These are phyloP conservation scores for Populus euphratica DNA, from an alignment of 345 rosid genomes.

Conservation along the genomic window DNA sequence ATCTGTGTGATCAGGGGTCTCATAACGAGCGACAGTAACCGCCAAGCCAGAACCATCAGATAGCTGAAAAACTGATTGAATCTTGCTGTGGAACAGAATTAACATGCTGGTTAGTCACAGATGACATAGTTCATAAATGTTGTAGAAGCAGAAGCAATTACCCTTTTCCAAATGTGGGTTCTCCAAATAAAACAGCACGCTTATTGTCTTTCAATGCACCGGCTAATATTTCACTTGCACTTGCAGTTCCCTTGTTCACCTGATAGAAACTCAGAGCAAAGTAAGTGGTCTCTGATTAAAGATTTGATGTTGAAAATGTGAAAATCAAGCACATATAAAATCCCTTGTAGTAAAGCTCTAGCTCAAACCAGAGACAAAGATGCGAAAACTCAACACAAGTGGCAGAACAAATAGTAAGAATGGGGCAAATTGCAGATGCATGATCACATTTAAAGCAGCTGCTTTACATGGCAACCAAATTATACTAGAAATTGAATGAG, in stretches of 20 bases:
- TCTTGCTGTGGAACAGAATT: conserved; percentile 57
- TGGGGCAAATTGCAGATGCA: not conserved
- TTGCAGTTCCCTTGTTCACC: conserved; percentile 98
- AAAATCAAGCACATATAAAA: not conserved
- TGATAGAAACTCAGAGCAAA: conserved; percentile 24
- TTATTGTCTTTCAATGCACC: conserved; percentile 94
- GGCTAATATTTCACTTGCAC: conserved; percentile 95
- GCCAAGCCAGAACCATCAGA: conserved; percentile 96
- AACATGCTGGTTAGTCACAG: conserved; percentile 8
- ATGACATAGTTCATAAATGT: not conserved
- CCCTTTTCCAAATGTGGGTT: conserved; percentile 97
- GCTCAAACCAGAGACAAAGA: not conserved
- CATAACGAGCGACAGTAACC: conserved; percentile 88
- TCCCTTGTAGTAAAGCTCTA: not conserved
- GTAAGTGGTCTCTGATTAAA: not conserved
- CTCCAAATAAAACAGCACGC: conserved; percentile 80
- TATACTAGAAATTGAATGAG: not conserved
- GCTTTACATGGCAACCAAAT: too few relatives aligned
- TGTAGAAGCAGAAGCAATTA: conserved; percentile 25
- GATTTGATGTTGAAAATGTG: not conserved
- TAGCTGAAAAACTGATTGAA: conserved; percentile 90
- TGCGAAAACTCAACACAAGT: not conserved
- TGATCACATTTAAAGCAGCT: not conserved
- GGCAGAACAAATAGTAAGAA: not conserved
- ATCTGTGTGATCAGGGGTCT: conserved; percentile 88